Evolutionary conservation across 148 eudicot genomes (phyloP).

Genomic region (Nepenthes mirabilis): DNA sequence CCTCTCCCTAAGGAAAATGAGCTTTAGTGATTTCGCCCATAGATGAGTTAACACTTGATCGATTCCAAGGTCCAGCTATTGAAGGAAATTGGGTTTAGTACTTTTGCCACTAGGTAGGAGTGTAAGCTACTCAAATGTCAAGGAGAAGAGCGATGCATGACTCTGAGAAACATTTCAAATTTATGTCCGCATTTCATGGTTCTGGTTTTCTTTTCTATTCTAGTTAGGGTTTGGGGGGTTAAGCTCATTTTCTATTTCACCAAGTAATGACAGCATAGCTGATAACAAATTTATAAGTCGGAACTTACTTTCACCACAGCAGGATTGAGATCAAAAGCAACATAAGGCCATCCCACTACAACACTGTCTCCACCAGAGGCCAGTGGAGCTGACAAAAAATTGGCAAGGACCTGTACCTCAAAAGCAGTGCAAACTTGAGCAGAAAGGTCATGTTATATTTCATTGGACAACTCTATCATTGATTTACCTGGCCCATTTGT

Average conservation of each 20-base stretch:
- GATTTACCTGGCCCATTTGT: slow-evolving; percentile 90
- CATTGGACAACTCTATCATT: not conserved
- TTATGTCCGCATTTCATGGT: no score
- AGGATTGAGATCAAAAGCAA: slow-evolving; percentile 88
- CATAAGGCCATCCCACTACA: slow-evolving; percentile 68
- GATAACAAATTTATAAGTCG: not conserved
- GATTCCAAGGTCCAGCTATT: no score
- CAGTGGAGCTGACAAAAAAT: slow-evolving; percentile 73
- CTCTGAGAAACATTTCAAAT: no score
- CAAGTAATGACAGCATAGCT: not conserved
- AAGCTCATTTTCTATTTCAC: not conserved
- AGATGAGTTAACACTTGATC: no score
- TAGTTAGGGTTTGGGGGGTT: no score
- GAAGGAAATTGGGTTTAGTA: no score
- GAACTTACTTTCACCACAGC: slow-evolving; percentile 74
- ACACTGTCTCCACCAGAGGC: slow-evolving; percentile 59
- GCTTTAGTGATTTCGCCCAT: no score
- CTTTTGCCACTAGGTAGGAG: no score
- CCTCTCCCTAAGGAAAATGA: no score
- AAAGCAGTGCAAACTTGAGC: not conserved
- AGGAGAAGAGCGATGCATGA: no score
- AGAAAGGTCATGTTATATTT: not conserved
- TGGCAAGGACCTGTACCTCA: slow-evolving; percentile 72
- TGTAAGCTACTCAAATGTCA: no score
- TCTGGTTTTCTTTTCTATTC: no score